Evolutionary conservation across 352 stramenopile species (phyloP), one percentile per base, ranked within the genome.

Genomic region (Pythium inflatum): DNA sequence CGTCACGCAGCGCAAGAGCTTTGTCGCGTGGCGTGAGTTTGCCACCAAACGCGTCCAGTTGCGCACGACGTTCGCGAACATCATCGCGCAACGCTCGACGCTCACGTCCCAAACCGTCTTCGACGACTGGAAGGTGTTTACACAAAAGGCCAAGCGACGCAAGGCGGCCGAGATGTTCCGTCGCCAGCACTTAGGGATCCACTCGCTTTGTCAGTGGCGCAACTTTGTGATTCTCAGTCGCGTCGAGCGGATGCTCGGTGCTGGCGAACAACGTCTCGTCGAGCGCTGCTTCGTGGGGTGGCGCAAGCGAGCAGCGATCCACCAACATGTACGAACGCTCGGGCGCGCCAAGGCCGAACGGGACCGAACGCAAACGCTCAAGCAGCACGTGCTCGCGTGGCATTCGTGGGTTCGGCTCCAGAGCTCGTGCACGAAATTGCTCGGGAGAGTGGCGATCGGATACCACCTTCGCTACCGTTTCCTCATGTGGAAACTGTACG

Each of bases 391-490:
- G 13, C 30, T 5, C 0, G 45, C n/a, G 0, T 92, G 84, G 84
- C 62, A 64, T 2, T 60, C 75, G 16, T 81, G 72, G 57, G 80
- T 60, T 63, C 31, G 38, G 0, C 53, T 78, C 0, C 70, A 80
- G 14, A 27, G 36, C 14, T 78, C 74, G 18, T 79, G 81, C 27
- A 61, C 74, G 13, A 75, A 62, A 18, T 54, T 92, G 7, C 49
- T 92, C 2, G 67, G 57, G 9, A 81, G 60, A 22, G 71, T 83
- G 5, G 75, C 80, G 27, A 59, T 78, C 9, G 61, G 70, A 0
- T 80, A 75, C 20, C 77, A 71, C 22, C 9, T 87, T 14, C 74
- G 80, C 5, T 84, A 88, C 28, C 79, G 82, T 0, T 92, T 89
- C 25, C 30, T 76, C 25, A 55, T 89, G 12, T 92, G 84, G 84